A percentile compares a stretch with the other conserved stretches of the same genome.
Evolutionary conservation across 805 yeast genomes (phyloP).

Genomic region (Zygoascus bituminiphila): DNA sequence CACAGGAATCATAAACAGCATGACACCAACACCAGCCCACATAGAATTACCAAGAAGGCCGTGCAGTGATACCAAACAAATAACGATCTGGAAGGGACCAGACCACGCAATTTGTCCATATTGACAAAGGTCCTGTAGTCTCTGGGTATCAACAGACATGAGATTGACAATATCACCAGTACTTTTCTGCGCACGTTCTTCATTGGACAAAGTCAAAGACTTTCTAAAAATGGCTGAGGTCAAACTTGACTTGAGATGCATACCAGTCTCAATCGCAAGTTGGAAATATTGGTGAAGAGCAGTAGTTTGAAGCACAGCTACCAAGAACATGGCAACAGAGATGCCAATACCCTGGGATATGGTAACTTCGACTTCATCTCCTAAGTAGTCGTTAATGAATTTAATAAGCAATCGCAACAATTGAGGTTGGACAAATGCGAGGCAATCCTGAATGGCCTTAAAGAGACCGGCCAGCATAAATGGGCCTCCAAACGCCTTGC

Average conservation of each 20-base stretch:
- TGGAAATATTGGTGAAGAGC: slow-evolving; percentile 60
- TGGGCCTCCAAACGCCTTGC: slow-evolving; percentile 66
- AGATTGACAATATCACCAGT: slow-evolving; percentile 77
- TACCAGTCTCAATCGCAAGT: slow-evolving; percentile 45
- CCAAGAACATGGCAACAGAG: slow-evolving; percentile 53
- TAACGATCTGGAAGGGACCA: slow-evolving; percentile 80
- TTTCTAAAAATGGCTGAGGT: slow-evolving; percentile 63
- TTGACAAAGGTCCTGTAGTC: slow-evolving; percentile 60
- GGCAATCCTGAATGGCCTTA: slow-evolving; percentile 65
- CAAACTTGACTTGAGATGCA: slow-evolving; percentile 54
- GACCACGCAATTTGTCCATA: slow-evolving; percentile 81
- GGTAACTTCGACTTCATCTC: slow-evolving; percentile 22
- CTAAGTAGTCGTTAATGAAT: slow-evolving; percentile 44
- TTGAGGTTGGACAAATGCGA: slow-evolving; percentile 86
- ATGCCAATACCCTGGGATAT: slow-evolving; percentile 54
- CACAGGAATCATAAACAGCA: slow-evolving; percentile 68
- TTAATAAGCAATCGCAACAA: slow-evolving; percentile 57
- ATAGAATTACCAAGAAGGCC: slow-evolving; percentile 66
- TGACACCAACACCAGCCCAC: slow-evolving; percentile 88
- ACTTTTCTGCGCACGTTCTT: slow-evolving; percentile 48
- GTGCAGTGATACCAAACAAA: slow-evolving; percentile 71
- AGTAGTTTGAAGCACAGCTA: slow-evolving; percentile 52
- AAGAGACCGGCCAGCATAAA: slow-evolving; percentile 63
- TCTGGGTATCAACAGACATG: slow-evolving; percentile 64
- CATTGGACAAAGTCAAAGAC: slow-evolving; percentile 48